Evolutionary conservation across 805 yeast genomes (phyloP).

Genomic region (Kodamaea restingae): DNA sequence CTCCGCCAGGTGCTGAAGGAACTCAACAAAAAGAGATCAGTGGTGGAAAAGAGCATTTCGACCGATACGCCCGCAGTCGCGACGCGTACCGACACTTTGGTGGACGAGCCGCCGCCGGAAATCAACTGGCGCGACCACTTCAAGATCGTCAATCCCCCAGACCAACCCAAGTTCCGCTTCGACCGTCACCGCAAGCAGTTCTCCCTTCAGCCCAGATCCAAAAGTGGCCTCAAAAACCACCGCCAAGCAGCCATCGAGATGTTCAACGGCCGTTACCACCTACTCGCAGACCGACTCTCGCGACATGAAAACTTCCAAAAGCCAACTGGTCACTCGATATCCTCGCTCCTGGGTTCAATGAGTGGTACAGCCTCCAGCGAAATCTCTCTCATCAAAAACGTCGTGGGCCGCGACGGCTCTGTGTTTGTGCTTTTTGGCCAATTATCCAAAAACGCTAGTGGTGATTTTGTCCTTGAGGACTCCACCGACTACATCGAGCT

Average conservation of each 20-base stretch:
- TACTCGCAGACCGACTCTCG: constrained; percentile 65
- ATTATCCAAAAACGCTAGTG: constrained; percentile 57
- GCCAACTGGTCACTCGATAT: constrained; percentile 38
- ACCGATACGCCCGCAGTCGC: too few relatives aligned
- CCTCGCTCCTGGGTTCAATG: constrained; percentile 29
- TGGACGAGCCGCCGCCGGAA: too few relatives aligned
- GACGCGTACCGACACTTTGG: too few relatives aligned
- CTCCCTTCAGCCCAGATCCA: constrained; percentile 24
- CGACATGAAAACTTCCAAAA: constrained; percentile 74
- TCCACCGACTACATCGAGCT: constrained; percentile 69
- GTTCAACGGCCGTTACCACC: constrained; percentile 53
- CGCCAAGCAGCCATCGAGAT: constrained; percentile 30
- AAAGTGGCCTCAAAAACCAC: constrained; percentile 12
- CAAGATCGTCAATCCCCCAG: constrained; percentile 56
- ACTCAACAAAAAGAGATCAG: constrained; percentile 22
- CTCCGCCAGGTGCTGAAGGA: constrained; percentile 63
- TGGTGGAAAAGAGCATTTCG: too few relatives aligned
- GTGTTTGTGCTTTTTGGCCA: constrained; percentile 78
- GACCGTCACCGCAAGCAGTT: constrained; percentile 62
- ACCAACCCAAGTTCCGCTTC: constrained; percentile 62
- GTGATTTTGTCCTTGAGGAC: constrained; percentile 77
- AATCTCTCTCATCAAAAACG: constrained; percentile 74
- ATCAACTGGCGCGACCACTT: constrained; percentile 74
- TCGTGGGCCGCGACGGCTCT: constrained; percentile 79
- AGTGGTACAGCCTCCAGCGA: constrained; percentile 15